These are phyloP conservation scores for Lobosporangium transversale DNA, from an alignment of 192 early-diverging fungal species.

Conservation along the genomic window DNA sequence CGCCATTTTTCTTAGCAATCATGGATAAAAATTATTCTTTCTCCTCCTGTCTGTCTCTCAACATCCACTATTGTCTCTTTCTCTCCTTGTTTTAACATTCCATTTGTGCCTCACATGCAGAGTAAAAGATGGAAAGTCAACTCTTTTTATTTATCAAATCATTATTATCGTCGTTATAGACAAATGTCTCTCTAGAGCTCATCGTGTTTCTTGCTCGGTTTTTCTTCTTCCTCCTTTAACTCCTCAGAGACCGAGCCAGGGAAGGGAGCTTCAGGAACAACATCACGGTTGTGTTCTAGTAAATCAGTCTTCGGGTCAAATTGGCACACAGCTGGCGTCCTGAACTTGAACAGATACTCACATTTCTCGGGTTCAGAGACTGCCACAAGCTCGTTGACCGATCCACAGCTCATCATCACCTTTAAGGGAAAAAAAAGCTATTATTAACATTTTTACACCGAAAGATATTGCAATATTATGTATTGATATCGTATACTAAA, in stretches of 20 bases:
- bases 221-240: not conserved
- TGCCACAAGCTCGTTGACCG: constrained; percentile 69
- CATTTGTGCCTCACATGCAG: not conserved
- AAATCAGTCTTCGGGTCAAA: not conserved
- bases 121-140: not conserved
- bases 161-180: not conserved
- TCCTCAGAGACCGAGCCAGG: not conserved
- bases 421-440: constrained; percentile 9
- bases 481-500: no score
- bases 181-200: constrained; percentile 5
- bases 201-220: constrained; percentile 8
- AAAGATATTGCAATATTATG: no score
- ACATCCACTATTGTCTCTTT: no score
- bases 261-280: constrained; percentile 3
- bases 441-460: no score
- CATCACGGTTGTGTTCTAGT: not conserved
- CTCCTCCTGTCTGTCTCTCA: constrained; percentile 3
- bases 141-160: not conserved
- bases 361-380: constrained; percentile 94
- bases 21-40: not conserved
- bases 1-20: not conserved
- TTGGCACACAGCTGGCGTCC: constrained; percentile 85
- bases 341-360: constrained; percentile 84
- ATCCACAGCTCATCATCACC: constrained; percentile 69
- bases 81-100: constrained; percentile 7